Percentiles rank a stretch among this genome's conserved stretches.
Evolutionary conservation across 495 filamentous ascomycete species (phyloP).

Genomic region (Penicillium tannophilum): DNA sequence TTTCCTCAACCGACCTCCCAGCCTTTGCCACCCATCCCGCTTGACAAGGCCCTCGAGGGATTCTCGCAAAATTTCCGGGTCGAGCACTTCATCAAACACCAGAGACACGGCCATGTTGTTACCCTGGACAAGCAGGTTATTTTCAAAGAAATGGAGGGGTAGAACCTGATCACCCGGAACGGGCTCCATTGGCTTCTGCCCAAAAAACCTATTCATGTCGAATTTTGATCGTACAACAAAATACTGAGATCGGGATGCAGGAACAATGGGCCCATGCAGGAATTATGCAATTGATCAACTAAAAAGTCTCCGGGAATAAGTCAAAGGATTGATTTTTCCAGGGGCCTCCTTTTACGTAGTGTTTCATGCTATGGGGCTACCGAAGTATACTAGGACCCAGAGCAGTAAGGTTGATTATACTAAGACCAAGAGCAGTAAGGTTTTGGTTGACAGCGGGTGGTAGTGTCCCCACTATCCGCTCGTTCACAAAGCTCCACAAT

Average conservation of each 20-base stretch:
- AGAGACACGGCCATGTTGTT: conserved; percentile 35
- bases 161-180: conserved; percentile 23
- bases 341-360: neutral
- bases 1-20: conserved; percentile 48
- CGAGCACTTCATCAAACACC: conserved; percentile 54
- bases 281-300: no score
- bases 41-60: conserved; percentile 42
- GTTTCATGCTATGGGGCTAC: neutral
- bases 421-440: neutral
- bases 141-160: conserved; percentile 28
- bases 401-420: neutral
- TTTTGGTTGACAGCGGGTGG: neutral
- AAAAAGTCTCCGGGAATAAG: no score
- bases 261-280: no score
- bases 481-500: neutral
- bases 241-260: no score
- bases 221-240: neutral
- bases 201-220: conserved; percentile 18
- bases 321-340: neutral
- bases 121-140: conserved; percentile 24
- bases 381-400: neutral
- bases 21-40: conserved; percentile 45
- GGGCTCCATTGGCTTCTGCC: conserved; percentile 16
- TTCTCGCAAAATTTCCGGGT: conserved; percentile 42
- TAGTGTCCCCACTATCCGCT: conserved; percentile 4